Evolutionary conservation across 2,329 filamentous ascomycete genomes (phyloP).

Genomic region (Aspergillus neoniger): DNA sequence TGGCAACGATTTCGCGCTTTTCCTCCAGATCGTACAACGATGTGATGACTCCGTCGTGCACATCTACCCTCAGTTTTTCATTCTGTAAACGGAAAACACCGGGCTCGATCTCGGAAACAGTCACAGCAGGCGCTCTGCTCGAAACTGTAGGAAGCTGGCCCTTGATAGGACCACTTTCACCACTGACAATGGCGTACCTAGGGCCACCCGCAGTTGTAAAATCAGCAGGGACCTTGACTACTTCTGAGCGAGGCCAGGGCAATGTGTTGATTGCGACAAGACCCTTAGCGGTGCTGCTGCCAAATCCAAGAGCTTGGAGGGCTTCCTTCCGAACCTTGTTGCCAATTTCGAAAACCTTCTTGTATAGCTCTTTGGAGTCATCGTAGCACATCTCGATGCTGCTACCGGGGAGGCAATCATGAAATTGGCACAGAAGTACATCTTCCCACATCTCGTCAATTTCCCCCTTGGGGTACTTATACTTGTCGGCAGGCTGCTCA

Average conservation of each 20-base stretch:
- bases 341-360: constrained; percentile 75
- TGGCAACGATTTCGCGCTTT: constrained; percentile 74
- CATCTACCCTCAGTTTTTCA: constrained; percentile 69
- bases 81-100: constrained; percentile 80
- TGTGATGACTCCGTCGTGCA: constrained; percentile 75
- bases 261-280: constrained; percentile 78
- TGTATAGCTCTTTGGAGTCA: constrained; percentile 89
- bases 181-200: constrained; percentile 49
- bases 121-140: constrained; percentile 37
- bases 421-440: constrained; percentile 91
- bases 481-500: constrained; percentile 59
- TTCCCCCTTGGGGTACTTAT: constrained; percentile 91
- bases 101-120: constrained; percentile 53
- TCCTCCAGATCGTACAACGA: constrained; percentile 76
- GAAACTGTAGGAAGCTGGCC: constrained; percentile 28
- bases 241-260: constrained; percentile 77
- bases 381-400: constrained; percentile 98
- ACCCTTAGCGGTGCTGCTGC: constrained; percentile 45
- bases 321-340: constrained; percentile 71
- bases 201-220: constrained; percentile 24
- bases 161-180: constrained; percentile 49
- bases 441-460: constrained; percentile 96
- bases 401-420: constrained; percentile 93
- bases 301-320: constrained; percentile 66
- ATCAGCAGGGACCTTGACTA: constrained; percentile 63